Percentiles rank a stretch among this genome's conserved stretches.
These are phyloP conservation scores for Cryomyces minteri DNA, from an alignment of 495 filamentous ascomycete genomes.

Conservation along the genomic window DNA sequence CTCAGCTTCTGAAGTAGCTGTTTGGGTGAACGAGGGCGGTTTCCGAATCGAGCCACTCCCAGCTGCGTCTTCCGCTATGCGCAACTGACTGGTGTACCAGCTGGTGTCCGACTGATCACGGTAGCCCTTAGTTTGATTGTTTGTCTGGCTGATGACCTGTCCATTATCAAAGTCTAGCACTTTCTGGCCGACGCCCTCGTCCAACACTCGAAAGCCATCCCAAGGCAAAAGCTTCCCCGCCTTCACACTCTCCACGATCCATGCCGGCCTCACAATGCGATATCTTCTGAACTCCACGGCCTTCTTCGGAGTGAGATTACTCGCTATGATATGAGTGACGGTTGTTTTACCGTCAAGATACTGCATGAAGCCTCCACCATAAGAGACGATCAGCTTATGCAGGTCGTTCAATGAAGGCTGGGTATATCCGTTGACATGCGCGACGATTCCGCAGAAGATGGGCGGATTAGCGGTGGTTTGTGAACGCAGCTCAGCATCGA, in stretches of 20 bases:
- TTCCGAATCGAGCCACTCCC: too few species aligned
- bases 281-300: slow-evolving; percentile 68
- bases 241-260: slow-evolving; percentile 77
- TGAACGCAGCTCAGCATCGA: slow-evolving; percentile 62
- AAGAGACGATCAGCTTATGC: slow-evolving; percentile 64
- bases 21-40: too few species aligned
- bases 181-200: slow-evolving; percentile 60
- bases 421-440: slow-evolving; percentile 84
- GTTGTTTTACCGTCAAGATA: slow-evolving; percentile 88
- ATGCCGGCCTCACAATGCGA: slow-evolving; percentile 88
- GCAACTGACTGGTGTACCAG: slow-evolving; percentile 62
- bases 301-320: slow-evolving; percentile 80
- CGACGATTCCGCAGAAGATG: slow-evolving; percentile 79
- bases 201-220: slow-evolving; percentile 62
- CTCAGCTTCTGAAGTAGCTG: too few species aligned
- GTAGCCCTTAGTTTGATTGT: slow-evolving; percentile 38
- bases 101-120: slow-evolving; percentile 55
- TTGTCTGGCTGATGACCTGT: slow-evolving; percentile 46
- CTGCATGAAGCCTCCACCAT: slow-evolving; percentile 87
- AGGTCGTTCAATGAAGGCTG: slow-evolving; percentile 79
- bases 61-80: slow-evolving; percentile 1
- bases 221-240: slow-evolving; percentile 69
- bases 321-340: slow-evolving; percentile 89
- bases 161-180: slow-evolving; percentile 59
- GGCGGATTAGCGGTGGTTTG: slow-evolving; percentile 47